A percentile compares a stretch with the other conserved stretches of the same genome.
Conservation (phyloP, 129 eudicot genomes). For the Helianthus annuus region DNA sequence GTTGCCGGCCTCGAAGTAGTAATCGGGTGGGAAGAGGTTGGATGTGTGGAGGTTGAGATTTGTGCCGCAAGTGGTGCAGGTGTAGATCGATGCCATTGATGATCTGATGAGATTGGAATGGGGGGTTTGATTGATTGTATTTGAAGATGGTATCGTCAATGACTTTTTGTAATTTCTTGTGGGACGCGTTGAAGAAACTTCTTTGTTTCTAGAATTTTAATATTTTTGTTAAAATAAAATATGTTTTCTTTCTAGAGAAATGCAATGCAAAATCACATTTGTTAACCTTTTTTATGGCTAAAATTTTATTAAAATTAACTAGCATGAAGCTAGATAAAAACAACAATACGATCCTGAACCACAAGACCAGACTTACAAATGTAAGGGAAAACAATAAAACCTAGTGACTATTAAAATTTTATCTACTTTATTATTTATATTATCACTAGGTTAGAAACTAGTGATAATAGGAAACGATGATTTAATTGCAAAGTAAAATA, state of each 20-base stretch:
- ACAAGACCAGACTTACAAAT: too few species aligned
- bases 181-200: neutral
- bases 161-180: constrained; percentile 1
- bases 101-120: constrained; percentile 3
- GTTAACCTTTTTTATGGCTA: neutral
- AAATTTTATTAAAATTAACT: too few species aligned
- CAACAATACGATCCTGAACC: too few species aligned
- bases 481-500: too few species aligned
- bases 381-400: too few species aligned
- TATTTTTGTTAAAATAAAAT: neutral
- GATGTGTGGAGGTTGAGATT: constrained; percentile 64
- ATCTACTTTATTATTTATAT: too few species aligned
- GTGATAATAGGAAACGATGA: too few species aligned
- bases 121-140: constrained; percentile 1
- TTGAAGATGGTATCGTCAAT: constrained; percentile 9
- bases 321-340: too few species aligned
- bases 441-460: too few species aligned
- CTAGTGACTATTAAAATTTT: too few species aligned
- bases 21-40: constrained; percentile 73
- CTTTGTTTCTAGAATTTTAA: constrained; percentile 20
- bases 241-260: neutral
- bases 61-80: constrained; percentile 70
- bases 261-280: neutral
- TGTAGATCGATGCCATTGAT: constrained; percentile 72
- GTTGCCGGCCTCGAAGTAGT: constrained; percentile 97